A percentile compares a stretch with the other conserved stretches of the same genome.
phyloP scores from a whole-genome alignment of 176 grass and related monocot species.

The Carex pumila region DNA sequence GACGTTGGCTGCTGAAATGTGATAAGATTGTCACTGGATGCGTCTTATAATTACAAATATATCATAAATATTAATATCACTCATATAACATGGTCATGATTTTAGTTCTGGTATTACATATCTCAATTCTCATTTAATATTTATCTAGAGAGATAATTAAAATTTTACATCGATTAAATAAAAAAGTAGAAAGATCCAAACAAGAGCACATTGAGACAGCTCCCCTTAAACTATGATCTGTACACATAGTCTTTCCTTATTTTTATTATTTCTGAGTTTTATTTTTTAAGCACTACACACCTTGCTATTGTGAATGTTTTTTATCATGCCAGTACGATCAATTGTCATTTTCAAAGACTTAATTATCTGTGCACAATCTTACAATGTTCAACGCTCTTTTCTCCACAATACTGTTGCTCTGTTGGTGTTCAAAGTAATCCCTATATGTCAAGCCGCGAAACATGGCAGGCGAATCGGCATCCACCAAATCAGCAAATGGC shows the following conservation, averaged over 20 bases:
- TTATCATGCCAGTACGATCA: not conserved
- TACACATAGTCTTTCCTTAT: not conserved
- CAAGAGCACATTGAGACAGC: no score
- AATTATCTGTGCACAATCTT: constrained; percentile 9
- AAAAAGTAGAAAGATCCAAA: no score
- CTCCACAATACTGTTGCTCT: constrained; percentile 37
- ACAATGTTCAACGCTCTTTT: constrained; percentile 44
- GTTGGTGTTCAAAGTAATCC: constrained; percentile 60
- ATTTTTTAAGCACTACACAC: not conserved
- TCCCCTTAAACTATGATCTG: not conserved
- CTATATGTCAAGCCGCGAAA: constrained; percentile 49
- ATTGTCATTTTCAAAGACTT: not conserved
- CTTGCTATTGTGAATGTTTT: not conserved
- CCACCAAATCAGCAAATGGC: constrained; percentile 40
- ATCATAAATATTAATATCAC: no score
- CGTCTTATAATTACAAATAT: no score
- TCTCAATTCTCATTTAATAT: no score
- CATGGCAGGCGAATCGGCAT: not conserved
- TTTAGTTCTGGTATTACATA: no score
- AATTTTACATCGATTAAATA: no score
- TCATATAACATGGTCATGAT: no score
- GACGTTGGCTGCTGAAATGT: no score
- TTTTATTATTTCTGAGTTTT: not conserved
- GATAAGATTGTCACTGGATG: no score
- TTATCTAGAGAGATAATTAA: no score